A percentile compares a stretch with the other conserved stretches of the same genome.
phyloP scores from a whole-genome alignment of 2,329 filamentous ascomycete genomes.

The Esteya vermicola region DNA sequence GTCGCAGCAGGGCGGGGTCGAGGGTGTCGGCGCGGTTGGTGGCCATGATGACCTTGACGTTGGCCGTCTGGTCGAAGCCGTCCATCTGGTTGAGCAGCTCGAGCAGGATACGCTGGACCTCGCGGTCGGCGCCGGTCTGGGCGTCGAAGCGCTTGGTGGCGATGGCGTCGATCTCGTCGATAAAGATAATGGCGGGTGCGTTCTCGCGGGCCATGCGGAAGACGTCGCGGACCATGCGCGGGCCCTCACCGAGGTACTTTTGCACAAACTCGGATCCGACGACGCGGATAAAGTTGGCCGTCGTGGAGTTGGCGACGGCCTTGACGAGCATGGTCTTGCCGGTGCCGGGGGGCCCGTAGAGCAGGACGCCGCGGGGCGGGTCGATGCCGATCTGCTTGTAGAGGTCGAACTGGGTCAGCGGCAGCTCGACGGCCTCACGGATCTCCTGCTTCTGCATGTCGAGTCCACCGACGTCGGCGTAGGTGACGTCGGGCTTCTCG shows the following conservation, averaged over 20 bases:
- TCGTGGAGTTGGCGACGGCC: constrained; percentile 95
- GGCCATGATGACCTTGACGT: constrained; percentile 99
- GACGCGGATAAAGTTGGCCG: constrained; percentile 94
- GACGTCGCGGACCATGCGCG: constrained; percentile 96
- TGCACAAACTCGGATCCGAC: constrained; percentile 98
- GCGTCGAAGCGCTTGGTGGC: constrained; percentile 98
- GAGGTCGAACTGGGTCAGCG: constrained; percentile 92
- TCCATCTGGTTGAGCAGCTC: constrained; percentile 99
- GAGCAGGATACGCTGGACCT: constrained; percentile 95
- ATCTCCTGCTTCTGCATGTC: constrained; percentile 99
- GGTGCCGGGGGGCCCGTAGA: constrained; percentile 91
- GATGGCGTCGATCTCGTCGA: constrained; percentile 97
- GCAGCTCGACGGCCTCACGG: constrained; percentile 89
- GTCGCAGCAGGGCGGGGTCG: constrained; percentile 85
- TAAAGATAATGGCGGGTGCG: constrained; percentile 97
- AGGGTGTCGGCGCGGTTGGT: constrained; percentile 97
- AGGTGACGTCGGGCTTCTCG: constrained; percentile 97
- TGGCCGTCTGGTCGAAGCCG: constrained; percentile 95
- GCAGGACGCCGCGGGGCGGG: constrained; percentile 84
- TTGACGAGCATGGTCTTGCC: constrained; percentile 98
- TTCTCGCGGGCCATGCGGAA: constrained; percentile 99
- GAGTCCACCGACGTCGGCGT: constrained; percentile 90
- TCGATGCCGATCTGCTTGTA: constrained; percentile 99
- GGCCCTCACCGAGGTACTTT: constrained; percentile 95
- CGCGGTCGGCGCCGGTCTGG: constrained; percentile 92